A percentile compares a stretch with the other conserved stretches of the same genome.
These are phyloP conservation scores for Eutypella sp. DNA, from an alignment of 2,329 filamentous ascomycete genomes.

Conservation along the genomic window DNA sequence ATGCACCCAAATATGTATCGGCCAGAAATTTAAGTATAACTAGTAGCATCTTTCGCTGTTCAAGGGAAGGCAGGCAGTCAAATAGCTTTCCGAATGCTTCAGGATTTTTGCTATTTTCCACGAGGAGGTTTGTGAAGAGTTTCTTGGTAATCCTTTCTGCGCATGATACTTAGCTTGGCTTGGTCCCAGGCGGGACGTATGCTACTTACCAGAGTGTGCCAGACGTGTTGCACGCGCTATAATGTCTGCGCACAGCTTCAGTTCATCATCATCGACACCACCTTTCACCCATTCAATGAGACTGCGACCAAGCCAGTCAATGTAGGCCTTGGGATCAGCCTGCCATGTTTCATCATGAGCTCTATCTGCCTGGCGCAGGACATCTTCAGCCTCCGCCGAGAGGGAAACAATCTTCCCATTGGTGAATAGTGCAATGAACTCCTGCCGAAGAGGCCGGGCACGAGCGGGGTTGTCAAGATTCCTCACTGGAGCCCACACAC, in stretches of 20 bases:
- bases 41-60: conserved; percentile 39
- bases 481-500: conserved; percentile 18
- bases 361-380: conserved; percentile 34
- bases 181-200: neutral
- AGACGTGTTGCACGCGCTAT: conserved; percentile 60
- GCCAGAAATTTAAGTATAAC: conserved; percentile 40
- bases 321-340: conserved; percentile 59
- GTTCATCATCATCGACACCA: conserved; percentile 29
- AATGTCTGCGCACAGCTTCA: conserved; percentile 41
- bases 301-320: conserved; percentile 66
- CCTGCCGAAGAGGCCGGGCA: conserved; percentile 33
- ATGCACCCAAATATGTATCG: conserved; percentile 34
- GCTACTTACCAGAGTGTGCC: conserved; percentile 62
- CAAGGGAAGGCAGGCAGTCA: conserved; percentile 31
- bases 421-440: conserved; percentile 42
- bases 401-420: conserved; percentile 46
- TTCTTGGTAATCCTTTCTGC: conserved; percentile 38
- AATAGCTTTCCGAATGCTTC: conserved; percentile 28
- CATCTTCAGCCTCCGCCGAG: conserved; percentile 50
- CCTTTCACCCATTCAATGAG: conserved; percentile 42
- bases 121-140: conserved; percentile 18
- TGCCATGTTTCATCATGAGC: conserved; percentile 49
- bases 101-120: conserved; percentile 15
- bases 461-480: conserved; percentile 15
- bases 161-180: conserved; percentile 1